Percentiles rank a stretch among this genome's conserved stretches.
These are phyloP conservation scores for Xylaria sp. DNA, from an alignment of 2,329 filamentous ascomycete genomes.

Conservation along the genomic window DNA sequence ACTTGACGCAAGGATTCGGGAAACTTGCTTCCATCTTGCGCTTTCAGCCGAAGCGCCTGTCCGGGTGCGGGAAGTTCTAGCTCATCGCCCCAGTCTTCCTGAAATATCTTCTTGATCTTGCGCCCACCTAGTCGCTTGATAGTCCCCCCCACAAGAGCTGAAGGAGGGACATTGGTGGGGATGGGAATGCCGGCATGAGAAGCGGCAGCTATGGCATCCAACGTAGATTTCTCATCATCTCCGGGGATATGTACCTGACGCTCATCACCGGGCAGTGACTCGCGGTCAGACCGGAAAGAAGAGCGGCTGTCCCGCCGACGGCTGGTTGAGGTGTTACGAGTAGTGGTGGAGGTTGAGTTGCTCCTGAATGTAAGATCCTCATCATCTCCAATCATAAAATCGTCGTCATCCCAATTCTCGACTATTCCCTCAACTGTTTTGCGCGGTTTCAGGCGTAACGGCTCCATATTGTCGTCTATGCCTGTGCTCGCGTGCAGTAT, in stretches of 20 bases:
- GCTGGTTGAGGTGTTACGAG: constrained; percentile 39
- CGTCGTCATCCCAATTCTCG: constrained; percentile 82
- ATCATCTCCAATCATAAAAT: constrained; percentile 73
- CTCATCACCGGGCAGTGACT: constrained; percentile 78
- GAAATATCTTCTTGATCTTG: constrained; percentile 73
- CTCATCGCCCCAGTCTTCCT: constrained; percentile 84
- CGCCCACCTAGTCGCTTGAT: constrained; percentile 86
- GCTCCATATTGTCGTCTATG: constrained; percentile 55
- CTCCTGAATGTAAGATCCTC: constrained; percentile 63
- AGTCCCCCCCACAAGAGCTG: constrained; percentile 87
- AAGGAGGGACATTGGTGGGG: constrained; percentile 83
- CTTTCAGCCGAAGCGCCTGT: constrained; percentile 69
- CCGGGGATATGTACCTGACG: constrained; percentile 84
- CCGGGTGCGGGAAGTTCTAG: constrained; percentile 69
- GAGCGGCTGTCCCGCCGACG: constrained; percentile 74
- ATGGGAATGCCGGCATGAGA: constrained; percentile 91
- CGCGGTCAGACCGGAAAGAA: constrained; percentile 82
- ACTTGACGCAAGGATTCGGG: constrained; percentile 73
- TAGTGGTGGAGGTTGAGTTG: constrained; percentile 48
- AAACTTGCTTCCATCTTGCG: constrained; percentile 63
- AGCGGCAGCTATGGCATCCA: constrained; percentile 85
- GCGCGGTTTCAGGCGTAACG: constrained; percentile 58
- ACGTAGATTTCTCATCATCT: constrained; percentile 82
- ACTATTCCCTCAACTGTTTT: constrained; percentile 64
- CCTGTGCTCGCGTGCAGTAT: constrained; percentile 14